Evolutionary conservation across 441 rosid genomes (phyloP).

Genomic region (Pelargonium citronellum): DNA sequence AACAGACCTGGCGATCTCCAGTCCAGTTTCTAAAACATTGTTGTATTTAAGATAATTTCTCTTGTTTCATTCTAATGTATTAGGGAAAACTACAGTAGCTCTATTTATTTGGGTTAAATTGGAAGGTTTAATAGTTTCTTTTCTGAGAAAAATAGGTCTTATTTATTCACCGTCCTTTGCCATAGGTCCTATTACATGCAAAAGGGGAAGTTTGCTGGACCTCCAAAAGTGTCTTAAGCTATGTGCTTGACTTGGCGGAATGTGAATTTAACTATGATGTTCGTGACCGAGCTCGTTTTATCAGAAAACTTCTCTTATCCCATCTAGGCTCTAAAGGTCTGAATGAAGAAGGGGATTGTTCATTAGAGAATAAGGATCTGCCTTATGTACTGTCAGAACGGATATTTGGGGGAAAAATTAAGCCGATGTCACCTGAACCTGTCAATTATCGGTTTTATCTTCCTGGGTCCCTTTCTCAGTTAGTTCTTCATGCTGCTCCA

Average conservation of each 20-base stretch:
- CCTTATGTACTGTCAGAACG: constrained; percentile 40
- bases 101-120: constrained; percentile 2
- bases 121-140: background rate
- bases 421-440: constrained; percentile 36
- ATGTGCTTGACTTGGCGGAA: constrained; percentile 82
- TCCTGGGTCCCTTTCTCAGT: constrained; percentile 94
- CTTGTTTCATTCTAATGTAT: constrained; percentile 1
- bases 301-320: constrained; percentile 51
- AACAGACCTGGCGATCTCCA: too few species aligned
- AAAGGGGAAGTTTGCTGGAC: constrained; percentile 47
- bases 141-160: background rate
- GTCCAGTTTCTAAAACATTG: background rate
- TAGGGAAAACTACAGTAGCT: background rate
- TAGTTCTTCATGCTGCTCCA: constrained; percentile 98
- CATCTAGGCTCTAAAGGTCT: constrained; percentile 34
- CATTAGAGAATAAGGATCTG: constrained; percentile 33
- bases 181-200: constrained; percentile 52
- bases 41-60: constrained; percentile 9
- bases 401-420: constrained; percentile 50
- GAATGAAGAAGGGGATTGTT: constrained; percentile 33
- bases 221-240: constrained; percentile 45
- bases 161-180: constrained; percentile 15
- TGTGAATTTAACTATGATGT: constrained; percentile 79
- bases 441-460: constrained; percentile 65
- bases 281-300: constrained; percentile 84